These are phyloP conservation scores for Casaregolazyma lundiana DNA, from an alignment of 1,139 yeast genomes.

Conservation along the genomic window DNA sequence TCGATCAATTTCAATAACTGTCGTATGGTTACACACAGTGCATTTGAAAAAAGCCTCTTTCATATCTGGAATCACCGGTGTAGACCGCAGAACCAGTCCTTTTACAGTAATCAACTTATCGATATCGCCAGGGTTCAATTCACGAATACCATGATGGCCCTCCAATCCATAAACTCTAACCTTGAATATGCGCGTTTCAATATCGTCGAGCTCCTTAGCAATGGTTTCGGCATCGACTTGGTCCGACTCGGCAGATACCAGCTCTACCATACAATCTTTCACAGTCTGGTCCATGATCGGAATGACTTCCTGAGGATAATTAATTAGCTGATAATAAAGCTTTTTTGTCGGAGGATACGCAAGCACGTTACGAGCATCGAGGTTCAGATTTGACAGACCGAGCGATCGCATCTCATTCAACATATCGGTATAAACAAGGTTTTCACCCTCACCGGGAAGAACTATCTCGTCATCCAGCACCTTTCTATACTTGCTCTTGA, in stretches of 20 bases:
- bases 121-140: conserved; percentile 89
- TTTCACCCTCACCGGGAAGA: conserved; percentile 60
- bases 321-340: conserved; percentile 76
- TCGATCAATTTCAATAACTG: conserved; percentile 87
- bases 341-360: conserved; percentile 74
- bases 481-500: conserved; percentile 73
- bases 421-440: conserved; percentile 66
- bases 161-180: conserved; percentile 66
- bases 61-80: conserved; percentile 96
- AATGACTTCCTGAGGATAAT: conserved; percentile 94
- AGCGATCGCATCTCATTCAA: conserved; percentile 69
- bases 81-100: conserved; percentile 84
- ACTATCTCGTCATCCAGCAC: conserved; percentile 46
- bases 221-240: conserved; percentile 22
- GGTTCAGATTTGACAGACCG: conserved; percentile 76
- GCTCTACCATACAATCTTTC: conserved; percentile 81
- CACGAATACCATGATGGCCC: conserved; percentile 83
- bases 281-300: conserved; percentile 97
- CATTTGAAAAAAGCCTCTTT: conserved; percentile 95
- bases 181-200: conserved; percentile 78
- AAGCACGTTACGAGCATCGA: conserved; percentile 76
- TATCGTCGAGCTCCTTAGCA: conserved; percentile 51
- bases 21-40: conserved; percentile 89
- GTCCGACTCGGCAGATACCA: conserved; percentile 52
- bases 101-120: conserved; percentile 88